phyloP scores from a whole-genome alignment of 805 yeast species.

The Myxozyma neotropica region DNA sequence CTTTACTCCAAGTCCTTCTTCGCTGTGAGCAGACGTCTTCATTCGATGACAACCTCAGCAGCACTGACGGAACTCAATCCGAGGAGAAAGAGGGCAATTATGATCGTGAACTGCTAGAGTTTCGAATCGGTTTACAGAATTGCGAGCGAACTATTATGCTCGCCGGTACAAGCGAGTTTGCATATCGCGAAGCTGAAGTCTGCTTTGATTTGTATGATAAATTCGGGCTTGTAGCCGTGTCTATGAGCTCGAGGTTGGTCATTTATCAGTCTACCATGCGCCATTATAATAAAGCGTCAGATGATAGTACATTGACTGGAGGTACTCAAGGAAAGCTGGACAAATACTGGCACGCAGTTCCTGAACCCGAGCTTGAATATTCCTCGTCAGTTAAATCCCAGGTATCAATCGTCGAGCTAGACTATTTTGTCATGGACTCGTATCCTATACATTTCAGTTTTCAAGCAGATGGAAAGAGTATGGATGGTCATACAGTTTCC shows the following conservation, averaged over 20 bases:
- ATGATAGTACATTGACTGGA: background rate
- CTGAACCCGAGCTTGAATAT: conserved; percentile 11
- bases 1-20: conserved; percentile 20
- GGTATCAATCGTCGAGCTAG: conserved; percentile 23
- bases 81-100: background rate
- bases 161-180: conserved; percentile 33
- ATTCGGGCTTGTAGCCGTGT: conserved; percentile 15
- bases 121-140: conserved; percentile 9
- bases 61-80: background rate
- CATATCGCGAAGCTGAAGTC: background rate
- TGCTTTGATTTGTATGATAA: conserved; percentile 20
- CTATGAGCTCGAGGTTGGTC: conserved; percentile 22
- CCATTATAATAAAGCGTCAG: background rate
- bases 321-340: background rate
- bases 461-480: background rate
- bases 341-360: conserved; percentile 19
- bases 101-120: conserved; percentile 22
- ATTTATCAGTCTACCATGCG: conserved; percentile 5
- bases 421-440: conserved; percentile 13
- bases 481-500: background rate
- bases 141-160: conserved; percentile 1
- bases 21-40: conserved; percentile 16
- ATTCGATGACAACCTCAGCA: background rate
- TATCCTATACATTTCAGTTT: conserved; percentile 10
- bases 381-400: background rate